Evolutionary conservation across 2,329 filamentous ascomycete species (phyloP).

Genomic region (Fusarium torulosum): DNA sequence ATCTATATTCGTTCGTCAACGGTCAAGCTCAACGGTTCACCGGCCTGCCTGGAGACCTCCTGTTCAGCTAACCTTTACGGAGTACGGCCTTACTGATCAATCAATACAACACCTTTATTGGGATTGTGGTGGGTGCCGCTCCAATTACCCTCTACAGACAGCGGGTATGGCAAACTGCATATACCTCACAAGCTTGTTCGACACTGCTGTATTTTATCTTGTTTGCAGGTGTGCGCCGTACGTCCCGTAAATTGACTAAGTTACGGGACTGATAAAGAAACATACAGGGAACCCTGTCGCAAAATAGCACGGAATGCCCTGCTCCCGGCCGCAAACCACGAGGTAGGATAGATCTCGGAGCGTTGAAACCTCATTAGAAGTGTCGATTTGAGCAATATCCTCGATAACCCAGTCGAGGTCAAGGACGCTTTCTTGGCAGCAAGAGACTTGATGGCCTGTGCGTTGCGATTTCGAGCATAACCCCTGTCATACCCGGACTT

Average conservation of each 20-base stretch:
- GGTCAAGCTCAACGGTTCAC: neutral
- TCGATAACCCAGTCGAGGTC: neutral
- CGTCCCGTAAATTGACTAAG: neutral
- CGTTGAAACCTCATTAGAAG: conserved; percentile 21
- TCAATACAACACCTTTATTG: conserved; percentile 18
- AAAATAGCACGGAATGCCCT: conserved; percentile 35
- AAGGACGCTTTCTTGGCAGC: conserved; percentile 5
- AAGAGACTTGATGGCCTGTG: conserved; percentile 33
- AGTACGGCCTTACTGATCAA: neutral
- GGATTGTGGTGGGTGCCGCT: conserved; percentile 2
- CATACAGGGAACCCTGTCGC: conserved; percentile 27
- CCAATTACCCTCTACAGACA: neutral
- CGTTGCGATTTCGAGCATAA: conserved; percentile 34
- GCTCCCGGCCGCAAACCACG: conserved; percentile 36
- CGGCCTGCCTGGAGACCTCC: neutral
- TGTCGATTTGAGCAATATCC: neutral
- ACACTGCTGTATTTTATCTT: conserved; percentile 8
- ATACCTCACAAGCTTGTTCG: neutral
- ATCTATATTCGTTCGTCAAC: neutral
- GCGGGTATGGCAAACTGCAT: neutral
- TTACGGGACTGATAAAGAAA: conserved; percentile 19
- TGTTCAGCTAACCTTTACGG: neutral
- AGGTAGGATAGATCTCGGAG: conserved; percentile 32
- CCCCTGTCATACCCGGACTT: conserved; percentile 29
- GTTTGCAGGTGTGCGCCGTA: neutral